Evolutionary conservation across 768 basidiomycete genomes (phyloP), one percentile per base, ranked within the genome.

Genomic region (Clitopilus hobsonii): DNA sequence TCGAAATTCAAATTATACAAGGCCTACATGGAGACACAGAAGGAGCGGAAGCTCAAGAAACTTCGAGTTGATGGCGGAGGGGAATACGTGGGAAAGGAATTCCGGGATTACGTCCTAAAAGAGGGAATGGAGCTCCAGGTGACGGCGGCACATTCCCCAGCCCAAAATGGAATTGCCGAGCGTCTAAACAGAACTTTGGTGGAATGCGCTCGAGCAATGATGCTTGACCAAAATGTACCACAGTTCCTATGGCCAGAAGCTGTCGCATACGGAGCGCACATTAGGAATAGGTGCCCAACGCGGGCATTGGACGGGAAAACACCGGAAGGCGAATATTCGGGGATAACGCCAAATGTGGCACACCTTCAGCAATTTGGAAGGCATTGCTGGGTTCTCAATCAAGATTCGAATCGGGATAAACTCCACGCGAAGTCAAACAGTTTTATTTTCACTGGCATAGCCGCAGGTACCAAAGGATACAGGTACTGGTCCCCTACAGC

Each of bases 121-220:
- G 47, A 48, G 14, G 71, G 71, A 30, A 67, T 60, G 6, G 29
- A 49, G 11, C 58, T 55, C n/a, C 27, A 61, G 18, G 52, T 61
- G 4, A 68, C 61, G 2, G 55, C 62, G 1, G 62, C 66, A 27
- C 53, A 69, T 53, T 61, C 64, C n/a, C 63, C 61, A 8, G 28
- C 60, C 36, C 45, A 60, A 60, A 59, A 71, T 54, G 67, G 69
- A 3, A 49, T 65, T 4, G 64, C 68, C 1, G 66, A 71, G 54
- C 38, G 60, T 5, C 32, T 56, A 8, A 72, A 70, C 54, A 36
- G 62, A 1, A 67, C 61, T 10, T 55, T 63, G 1, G 23, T 66
- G 8, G 57, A 66, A 23, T 25, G 55, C n/a, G 54, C 59, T 5
- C 38, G 57, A 20, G 58, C 63, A 25, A 54, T 69, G 41, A 56